A percentile compares a stretch with the other conserved stretches of the same genome.
Evolutionary conservation across 2,329 filamentous ascomycete genomes (phyloP).

Genomic region (Ophiostoma piceae): DNA sequence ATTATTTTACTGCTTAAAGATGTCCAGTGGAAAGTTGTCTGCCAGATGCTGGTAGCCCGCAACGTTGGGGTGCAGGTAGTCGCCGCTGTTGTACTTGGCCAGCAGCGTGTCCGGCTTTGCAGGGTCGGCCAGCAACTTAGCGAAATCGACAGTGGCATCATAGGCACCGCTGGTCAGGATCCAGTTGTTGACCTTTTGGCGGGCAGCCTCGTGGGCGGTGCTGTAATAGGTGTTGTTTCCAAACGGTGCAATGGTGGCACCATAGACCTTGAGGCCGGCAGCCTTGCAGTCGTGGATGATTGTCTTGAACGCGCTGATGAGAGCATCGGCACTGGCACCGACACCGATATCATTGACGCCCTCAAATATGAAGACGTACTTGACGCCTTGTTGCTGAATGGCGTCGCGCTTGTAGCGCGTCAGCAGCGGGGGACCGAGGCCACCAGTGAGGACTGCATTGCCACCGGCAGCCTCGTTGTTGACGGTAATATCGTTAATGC

Average conservation of each 20-base stretch:
- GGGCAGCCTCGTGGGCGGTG: neutral
- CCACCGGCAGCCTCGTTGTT: neutral
- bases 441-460: neutral
- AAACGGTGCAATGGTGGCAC: slow-evolving; percentile 63
- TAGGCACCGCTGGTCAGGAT: neutral
- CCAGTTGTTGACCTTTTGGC: neutral
- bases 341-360: slow-evolving; percentile 54
- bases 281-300: slow-evolving; percentile 52
- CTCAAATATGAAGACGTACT: neutral
- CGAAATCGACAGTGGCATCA: neutral
- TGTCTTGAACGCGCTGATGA: slow-evolving; percentile 55
- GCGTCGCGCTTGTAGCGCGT: neutral
- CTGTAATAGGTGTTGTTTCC: neutral
- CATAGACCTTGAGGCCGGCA: slow-evolving; percentile 53
- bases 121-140: neutral
- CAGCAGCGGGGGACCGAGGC: neutral
- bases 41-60: neutral
- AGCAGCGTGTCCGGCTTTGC: neutral
- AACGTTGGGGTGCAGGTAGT: neutral
- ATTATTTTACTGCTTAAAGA: neutral
- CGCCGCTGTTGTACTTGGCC: neutral
- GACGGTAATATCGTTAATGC: neutral
- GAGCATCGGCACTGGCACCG: slow-evolving; percentile 41
- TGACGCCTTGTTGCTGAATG: neutral
- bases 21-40: neutral